Percentiles rank a stretch among this genome's conserved stretches.
Conservation (phyloP, 2,329 filamentous ascomycete genomes). For the Polychaeton citri region DNA sequence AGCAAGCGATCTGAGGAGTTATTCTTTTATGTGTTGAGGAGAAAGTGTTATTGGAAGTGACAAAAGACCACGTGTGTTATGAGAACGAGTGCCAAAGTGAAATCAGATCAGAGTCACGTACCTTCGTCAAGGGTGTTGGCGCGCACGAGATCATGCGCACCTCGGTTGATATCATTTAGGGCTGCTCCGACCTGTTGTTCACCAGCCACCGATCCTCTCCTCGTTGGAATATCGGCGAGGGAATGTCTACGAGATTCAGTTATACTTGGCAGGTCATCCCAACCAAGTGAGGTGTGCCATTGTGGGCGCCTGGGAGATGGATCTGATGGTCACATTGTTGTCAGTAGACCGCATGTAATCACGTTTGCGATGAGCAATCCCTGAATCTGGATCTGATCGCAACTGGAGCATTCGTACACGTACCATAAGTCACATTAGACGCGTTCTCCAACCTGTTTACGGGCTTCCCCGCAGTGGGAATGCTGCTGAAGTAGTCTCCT, state of each 20-base stretch:
- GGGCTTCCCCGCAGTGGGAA: not conserved
- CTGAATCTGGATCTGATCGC: no score
- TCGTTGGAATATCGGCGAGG: slow-evolving; percentile 41
- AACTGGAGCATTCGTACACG: no score
- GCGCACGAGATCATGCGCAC: not conserved
- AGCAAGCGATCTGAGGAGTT: no score
- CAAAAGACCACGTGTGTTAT: no score
- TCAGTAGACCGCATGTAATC: no score
- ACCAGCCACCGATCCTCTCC: slow-evolving; percentile 21
- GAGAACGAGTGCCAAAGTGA: no score
- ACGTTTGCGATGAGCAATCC: no score
- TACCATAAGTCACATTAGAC: not conserved
- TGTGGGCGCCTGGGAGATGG: slow-evolving; percentile 24
- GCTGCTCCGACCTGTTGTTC: not conserved
- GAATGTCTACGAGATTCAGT: slow-evolving; percentile 69
- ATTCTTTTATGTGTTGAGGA: no score
- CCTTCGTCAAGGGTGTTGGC: not conserved
- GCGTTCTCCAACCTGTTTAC: not conserved
- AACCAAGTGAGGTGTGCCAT: slow-evolving; percentile 61
- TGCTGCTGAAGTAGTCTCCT: slow-evolving; percentile 3
- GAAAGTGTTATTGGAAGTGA: no score
- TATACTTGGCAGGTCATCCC: slow-evolving; percentile 47
- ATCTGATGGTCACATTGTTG: slow-evolving; percentile 8
- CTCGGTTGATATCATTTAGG: not conserved
- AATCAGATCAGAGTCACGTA: no score